Percentiles rank a stretch among this genome's conserved stretches.
Evolutionary conservation across 2,329 filamentous ascomycete genomes (phyloP).

Genomic region (Colletotrichum filicis): DNA sequence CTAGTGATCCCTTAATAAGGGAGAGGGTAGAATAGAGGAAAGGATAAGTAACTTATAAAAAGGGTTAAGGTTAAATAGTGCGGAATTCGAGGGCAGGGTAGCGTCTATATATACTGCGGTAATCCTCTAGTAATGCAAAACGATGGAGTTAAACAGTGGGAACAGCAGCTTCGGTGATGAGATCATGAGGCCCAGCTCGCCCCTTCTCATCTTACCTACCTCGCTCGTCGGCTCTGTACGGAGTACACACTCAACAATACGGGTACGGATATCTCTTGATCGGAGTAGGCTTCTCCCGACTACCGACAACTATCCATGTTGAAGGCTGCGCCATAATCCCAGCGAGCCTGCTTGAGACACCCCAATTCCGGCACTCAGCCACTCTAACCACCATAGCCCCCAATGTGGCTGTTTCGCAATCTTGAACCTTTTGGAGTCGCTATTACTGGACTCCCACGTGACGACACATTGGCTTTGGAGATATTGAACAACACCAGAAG

Average conservation of each 20-base stretch:
- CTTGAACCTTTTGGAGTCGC: neutral
- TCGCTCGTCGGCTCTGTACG: neutral
- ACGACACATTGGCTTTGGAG: neutral
- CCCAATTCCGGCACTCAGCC: neutral
- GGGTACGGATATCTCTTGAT: neutral
- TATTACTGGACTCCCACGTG: neutral
- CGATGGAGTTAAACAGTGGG: too few relatives aligned
- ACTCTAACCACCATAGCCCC: constrained; percentile 27
- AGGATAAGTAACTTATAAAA: too few relatives aligned
- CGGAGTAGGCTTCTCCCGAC: constrained; percentile 11
- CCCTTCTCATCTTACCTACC: neutral
- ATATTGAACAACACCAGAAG: neutral
- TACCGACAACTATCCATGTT: constrained; percentile 15
- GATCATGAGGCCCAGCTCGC: neutral
- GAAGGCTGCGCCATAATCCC: constrained; percentile 3
- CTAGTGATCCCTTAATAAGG: too few relatives aligned
- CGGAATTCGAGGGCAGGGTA: too few relatives aligned
- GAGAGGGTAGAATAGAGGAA: too few relatives aligned
- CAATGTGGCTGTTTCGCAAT: neutral
- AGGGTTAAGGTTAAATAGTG: too few relatives aligned
- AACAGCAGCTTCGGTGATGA: constrained; percentile 6
- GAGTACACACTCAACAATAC: too few relatives aligned
- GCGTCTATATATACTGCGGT: too few relatives aligned
- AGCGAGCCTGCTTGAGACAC: neutral
- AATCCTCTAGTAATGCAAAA: too few relatives aligned